Conservation (phyloP, 2,329 filamentous ascomycete species). For the Clarireedia sp. region DNA sequence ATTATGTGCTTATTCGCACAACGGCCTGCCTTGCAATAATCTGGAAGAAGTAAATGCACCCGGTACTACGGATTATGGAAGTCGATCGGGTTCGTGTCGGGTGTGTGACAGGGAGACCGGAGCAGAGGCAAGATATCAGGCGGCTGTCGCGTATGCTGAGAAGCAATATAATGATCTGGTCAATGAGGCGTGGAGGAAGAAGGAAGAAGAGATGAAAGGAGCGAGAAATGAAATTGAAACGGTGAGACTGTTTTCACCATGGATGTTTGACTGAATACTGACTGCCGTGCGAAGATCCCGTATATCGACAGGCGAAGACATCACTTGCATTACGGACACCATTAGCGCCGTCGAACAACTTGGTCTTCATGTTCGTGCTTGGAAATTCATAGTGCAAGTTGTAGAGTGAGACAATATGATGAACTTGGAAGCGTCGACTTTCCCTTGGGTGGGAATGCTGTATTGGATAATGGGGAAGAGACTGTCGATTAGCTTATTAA, state of each 20-base stretch:
- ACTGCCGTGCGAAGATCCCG: not conserved
- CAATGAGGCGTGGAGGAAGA: not conserved
- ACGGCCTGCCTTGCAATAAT: not conserved
- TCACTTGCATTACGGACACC: not conserved
- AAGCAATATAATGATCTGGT: not conserved
- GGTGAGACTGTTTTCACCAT: not conserved
- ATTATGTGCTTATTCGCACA: not conserved
- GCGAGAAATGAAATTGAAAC: not conserved
- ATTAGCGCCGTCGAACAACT: not conserved
- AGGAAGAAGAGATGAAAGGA: not conserved
- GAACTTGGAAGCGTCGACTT: too few species aligned
- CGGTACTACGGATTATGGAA: not conserved
- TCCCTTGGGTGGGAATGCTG: too few species aligned
- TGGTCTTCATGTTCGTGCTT: too few species aligned
- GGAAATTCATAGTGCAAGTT: too few species aligned
- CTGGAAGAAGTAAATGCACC: not conserved
- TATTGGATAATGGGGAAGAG: too few species aligned
- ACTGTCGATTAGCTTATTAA: too few species aligned
- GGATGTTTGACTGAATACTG: not conserved
- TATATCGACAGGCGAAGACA: not conserved
- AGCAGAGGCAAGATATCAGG: not conserved
- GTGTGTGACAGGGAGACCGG: not conserved
- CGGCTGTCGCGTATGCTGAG: not conserved
- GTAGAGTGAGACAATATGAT: too few species aligned
- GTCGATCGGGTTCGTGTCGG: not conserved